phyloP scores from a whole-genome alignment of 306 rosid genomes.

The Cucumis sativus region Cucumber_9930_V3 NC_026656.2:2475501-2476000 shows the following conservation, averaged over 20 bases:
- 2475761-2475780: not conserved
- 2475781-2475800: not conserved
- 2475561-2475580: not conserved
- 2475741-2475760: not conserved
- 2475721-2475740: not conserved
- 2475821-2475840: not conserved
- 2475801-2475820: not conserved
- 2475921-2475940: constrained; percentile 79
- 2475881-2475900: not conserved
- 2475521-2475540: not conserved
- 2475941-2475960: constrained; percentile 93
- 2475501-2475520: not conserved
- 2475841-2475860: not conserved
- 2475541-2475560: not conserved
- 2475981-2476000: constrained; percentile 94
- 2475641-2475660: not conserved
- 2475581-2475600: not conserved
- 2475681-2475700: not conserved
- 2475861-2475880: not conserved
- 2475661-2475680: not conserved
- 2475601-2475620: not conserved
- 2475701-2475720: not conserved
- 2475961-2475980: constrained; percentile 91
- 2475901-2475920: constrained; percentile 27
- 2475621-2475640: not conserved